phyloP scores from a whole-genome alignment of 75 land plant genomes.

The Cryptomeria japonica region DNA sequence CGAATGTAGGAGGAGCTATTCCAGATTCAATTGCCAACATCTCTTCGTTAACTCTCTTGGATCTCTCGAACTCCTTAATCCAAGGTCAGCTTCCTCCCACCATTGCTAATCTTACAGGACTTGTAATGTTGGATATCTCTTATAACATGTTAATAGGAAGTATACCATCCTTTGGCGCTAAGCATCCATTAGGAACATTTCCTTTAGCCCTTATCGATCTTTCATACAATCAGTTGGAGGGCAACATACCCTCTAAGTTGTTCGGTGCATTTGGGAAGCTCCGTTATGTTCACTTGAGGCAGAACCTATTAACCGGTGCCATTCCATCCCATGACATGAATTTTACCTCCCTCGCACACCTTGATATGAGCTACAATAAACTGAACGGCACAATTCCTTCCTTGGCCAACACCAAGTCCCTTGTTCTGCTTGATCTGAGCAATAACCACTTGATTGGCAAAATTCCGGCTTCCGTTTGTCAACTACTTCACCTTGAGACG shows the following conservation, averaged over 20 bases:
- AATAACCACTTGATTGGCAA: background rate
- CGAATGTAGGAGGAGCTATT: background rate
- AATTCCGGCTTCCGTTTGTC: conserved; percentile 4
- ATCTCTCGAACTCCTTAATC: background rate
- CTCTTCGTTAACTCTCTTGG: background rate
- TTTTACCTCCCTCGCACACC: background rate
- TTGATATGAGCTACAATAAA: background rate
- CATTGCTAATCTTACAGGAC: background rate
- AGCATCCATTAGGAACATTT: background rate
- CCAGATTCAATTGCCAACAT: background rate
- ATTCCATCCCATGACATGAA: background rate
- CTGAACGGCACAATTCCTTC: background rate
- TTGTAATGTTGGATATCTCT: background rate
- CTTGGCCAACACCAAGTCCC: background rate
- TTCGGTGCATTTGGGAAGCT: background rate
- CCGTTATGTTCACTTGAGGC: background rate
- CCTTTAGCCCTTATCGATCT: background rate
- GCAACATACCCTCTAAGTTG: background rate
- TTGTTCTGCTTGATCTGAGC: conserved; percentile 12
- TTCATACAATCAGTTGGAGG: background rate
- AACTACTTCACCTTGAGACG: background rate
- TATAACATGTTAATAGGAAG: background rate
- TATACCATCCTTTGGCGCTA: background rate
- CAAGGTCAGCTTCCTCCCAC: background rate
- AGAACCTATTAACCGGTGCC: background rate